These are phyloP conservation scores for Cryptosporidium parvum DNA, from an alignment of 169 alveolate genomes.

Conservation along the genomic window DNA sequence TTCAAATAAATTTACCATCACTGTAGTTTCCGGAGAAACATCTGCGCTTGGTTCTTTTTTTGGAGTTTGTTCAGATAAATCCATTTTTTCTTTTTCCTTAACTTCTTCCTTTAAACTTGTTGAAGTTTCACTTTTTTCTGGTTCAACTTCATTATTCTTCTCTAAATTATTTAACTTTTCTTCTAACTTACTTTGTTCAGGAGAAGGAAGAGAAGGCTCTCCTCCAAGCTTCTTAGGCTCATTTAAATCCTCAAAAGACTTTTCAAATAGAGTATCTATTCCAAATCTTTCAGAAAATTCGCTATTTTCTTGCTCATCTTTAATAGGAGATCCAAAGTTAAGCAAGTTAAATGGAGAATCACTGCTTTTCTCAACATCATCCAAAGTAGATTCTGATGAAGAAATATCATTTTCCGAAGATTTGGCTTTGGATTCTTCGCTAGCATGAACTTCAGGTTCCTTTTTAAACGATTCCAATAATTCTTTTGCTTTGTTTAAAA, in stretches of 20 bases:
- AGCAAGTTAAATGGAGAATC: slow-evolving; percentile 5
- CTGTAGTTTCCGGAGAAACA: background rate
- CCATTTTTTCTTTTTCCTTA: background rate
- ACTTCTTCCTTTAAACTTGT: background rate
- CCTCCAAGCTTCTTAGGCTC: background rate
- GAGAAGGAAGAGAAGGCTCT: background rate
- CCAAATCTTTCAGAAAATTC: slow-evolving; percentile 7
- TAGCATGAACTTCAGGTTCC: background rate
- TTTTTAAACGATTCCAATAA: slow-evolving; percentile 1
- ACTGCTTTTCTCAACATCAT: background rate
- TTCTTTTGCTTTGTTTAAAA: background rate
- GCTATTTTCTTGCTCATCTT: background rate
- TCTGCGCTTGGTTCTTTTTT: background rate
- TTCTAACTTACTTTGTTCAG: background rate
- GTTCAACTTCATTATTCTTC: background rate
- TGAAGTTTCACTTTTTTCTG: background rate
- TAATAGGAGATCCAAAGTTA: background rate
- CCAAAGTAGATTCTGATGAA: background rate
- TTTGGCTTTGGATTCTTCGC: background rate
- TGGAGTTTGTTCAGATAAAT: background rate
- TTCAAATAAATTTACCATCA: background rate
- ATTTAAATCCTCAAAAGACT: background rate
- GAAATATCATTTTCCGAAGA: background rate
- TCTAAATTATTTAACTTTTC: background rate
- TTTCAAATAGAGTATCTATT: background rate